A percentile compares a stretch with the other conserved stretches of the same genome.
Conservation (phyloP, 306 rosid genomes). For the Purshia tridentata region DNA sequence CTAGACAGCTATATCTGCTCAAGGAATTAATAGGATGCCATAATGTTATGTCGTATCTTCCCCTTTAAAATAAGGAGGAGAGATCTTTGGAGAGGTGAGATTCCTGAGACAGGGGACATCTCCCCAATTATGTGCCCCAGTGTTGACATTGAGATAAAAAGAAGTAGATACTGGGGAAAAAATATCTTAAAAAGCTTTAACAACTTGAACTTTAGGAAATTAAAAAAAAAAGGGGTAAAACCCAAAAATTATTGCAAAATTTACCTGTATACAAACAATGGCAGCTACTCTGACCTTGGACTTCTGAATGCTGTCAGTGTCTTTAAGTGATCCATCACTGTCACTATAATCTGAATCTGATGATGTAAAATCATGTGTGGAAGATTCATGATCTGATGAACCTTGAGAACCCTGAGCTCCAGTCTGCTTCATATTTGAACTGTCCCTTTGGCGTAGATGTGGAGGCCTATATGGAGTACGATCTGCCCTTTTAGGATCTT, state of each 20-base stretch:
- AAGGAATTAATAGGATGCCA: not conserved
- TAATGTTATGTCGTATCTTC: not conserved
- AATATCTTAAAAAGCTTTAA: not conserved
- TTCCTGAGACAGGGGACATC: not conserved
- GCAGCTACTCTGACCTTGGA: conserved; percentile 87
- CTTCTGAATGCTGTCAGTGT: conserved; percentile 41
- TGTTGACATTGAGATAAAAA: not conserved
- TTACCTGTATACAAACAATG: conserved; percentile 81
- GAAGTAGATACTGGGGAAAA: not conserved
- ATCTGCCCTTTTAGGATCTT: conserved; percentile 44
- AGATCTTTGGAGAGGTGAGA: not conserved
- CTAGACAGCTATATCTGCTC: not conserved
- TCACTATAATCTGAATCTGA: conserved; percentile 95
- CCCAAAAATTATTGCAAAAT: conserved; percentile 1
- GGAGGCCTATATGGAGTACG: conserved; percentile 76
- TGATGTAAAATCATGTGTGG: conserved; percentile 50
- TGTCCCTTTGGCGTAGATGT: conserved; percentile 74
- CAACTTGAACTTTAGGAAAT: not conserved
- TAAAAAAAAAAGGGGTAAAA: not conserved
- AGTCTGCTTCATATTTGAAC: conserved; percentile 44
- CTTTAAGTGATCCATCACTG: conserved; percentile 68
- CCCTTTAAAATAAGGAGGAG: not conserved
- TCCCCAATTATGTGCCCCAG: not conserved
- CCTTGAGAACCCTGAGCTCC: conserved; percentile 37
- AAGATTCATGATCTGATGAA: conserved; percentile 55